Evolutionary conservation across 2,329 filamentous ascomycete genomes (phyloP).

Genomic region (Aspergillus sp.): DNA sequence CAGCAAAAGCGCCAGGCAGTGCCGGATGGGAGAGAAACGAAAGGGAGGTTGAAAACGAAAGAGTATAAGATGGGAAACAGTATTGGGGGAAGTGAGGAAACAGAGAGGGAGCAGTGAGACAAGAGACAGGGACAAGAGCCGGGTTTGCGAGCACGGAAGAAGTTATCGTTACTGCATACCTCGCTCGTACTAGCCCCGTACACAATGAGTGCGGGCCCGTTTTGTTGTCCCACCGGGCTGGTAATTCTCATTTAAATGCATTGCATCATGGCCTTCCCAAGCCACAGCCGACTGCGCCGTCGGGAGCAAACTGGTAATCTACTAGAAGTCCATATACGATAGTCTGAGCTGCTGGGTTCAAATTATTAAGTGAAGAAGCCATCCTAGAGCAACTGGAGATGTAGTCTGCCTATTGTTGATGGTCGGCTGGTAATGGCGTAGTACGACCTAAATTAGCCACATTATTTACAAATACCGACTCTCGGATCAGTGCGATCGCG

Average conservation of each 20-base stretch:
- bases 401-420: neutral
- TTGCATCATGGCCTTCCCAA: neutral
- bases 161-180: slow-evolving; percentile 8
- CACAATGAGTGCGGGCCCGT: slow-evolving; percentile 2
- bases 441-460: neutral
- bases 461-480: neutral
- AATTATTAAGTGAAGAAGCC: too few species aligned
- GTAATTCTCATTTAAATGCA: neutral
- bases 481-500: neutral
- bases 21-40: neutral
- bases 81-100: neutral
- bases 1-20: slow-evolving; percentile 11
- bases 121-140: slow-evolving; percentile 11
- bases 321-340: too few species aligned
- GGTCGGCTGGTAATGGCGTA: neutral
- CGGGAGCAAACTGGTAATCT: too few species aligned
- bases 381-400: neutral
- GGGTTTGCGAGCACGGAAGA: neutral
- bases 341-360: too few species aligned
- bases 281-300: too few species aligned
- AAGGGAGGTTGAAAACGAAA: slow-evolving; percentile 5
- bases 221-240: slow-evolving; percentile 1
- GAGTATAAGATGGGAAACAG: neutral
- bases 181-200: slow-evolving; percentile 5
- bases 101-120: slow-evolving; percentile 11